These are phyloP conservation scores for Tolypocladium endophyticum DNA, from an alignment of 2,329 filamentous ascomycete species.

Conservation along the genomic window DNA sequence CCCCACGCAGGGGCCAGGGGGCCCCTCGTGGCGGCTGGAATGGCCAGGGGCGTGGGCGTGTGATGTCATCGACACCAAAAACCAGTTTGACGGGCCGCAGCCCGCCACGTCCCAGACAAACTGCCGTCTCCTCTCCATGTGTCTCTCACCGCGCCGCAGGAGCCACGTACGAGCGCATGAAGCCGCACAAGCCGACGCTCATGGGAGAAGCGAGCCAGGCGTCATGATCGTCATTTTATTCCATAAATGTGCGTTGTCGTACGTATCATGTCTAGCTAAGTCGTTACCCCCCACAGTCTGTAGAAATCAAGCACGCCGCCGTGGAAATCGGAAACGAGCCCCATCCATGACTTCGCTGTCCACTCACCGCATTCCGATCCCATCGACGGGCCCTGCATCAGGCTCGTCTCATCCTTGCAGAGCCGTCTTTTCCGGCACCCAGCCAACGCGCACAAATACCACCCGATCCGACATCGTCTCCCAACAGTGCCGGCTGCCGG, in stretches of 20 bases:
- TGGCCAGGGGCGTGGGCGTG: not conserved
- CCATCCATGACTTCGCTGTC: not conserved
- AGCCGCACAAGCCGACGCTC: not conserved
- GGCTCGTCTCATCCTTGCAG: not conserved
- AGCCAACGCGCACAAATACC: not conserved
- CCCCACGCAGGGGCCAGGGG: not conserved
- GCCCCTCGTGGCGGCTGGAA: not conserved
- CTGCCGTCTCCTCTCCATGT: too few species aligned
- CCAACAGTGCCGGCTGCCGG: not conserved
- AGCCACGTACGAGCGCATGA: not conserved
- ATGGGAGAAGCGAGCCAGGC: not conserved
- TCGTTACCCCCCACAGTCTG: not conserved
- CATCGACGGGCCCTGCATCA: not conserved
- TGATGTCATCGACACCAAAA: not conserved
- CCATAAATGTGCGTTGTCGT: not conserved
- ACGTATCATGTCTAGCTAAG: not conserved
- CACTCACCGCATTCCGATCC: not conserved
- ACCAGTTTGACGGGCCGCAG: not conserved
- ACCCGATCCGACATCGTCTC: not conserved
- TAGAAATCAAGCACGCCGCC: not conserved
- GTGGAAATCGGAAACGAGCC: not conserved
- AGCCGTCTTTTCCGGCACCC: not conserved
- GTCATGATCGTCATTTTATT: not conserved
- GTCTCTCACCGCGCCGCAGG: not conserved
- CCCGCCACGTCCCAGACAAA: not conserved